phyloP scores from a whole-genome alignment of 139 green algal species.

The Chlorella sorokiniana region DNA sequence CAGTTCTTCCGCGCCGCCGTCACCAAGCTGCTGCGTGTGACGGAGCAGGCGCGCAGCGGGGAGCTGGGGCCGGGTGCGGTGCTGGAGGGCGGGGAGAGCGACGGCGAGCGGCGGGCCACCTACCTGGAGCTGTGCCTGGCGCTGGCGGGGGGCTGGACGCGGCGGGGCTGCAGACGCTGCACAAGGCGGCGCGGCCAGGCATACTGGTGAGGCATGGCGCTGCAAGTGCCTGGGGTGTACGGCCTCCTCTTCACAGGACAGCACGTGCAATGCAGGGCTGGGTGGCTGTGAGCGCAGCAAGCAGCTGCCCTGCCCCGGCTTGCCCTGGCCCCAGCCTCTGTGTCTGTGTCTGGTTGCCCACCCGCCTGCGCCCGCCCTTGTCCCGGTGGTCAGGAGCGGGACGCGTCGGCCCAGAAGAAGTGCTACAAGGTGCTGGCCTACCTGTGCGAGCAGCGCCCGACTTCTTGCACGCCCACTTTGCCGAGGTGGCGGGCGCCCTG shows the following conservation, averaged over 20 bases:
- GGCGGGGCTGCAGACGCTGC: slow-evolving; percentile 63
- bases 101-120: slow-evolving; percentile 62
- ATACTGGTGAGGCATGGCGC: slow-evolving; percentile 45
- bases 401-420: slow-evolving; percentile 90
- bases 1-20: slow-evolving; percentile 76
- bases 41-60: slow-evolving; percentile 56
- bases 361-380: background rate
- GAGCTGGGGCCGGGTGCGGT: slow-evolving; percentile 60
- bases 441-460: slow-evolving; percentile 58
- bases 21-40: slow-evolving; percentile 72
- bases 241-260: too few relatives aligned
- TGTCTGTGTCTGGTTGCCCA: background rate
- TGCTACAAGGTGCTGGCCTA: slow-evolving; percentile 91
- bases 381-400: slow-evolving; percentile 53
- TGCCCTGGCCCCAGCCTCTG: background rate
- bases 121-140: slow-evolving; percentile 88
- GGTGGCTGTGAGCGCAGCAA: background rate
- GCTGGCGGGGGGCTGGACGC: slow-evolving; percentile 76
- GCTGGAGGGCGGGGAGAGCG: slow-evolving; percentile 67
- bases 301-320: too few relatives aligned
- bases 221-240: too few relatives aligned
- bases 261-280: too few relatives aligned
- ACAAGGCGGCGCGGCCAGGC: slow-evolving; percentile 60
- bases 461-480: slow-evolving; percentile 47
- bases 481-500: slow-evolving; percentile 63